These are phyloP conservation scores for Kwoniella sp. DNA, from an alignment of 768 basidiomycete species.

Conservation along the genomic window DNA sequence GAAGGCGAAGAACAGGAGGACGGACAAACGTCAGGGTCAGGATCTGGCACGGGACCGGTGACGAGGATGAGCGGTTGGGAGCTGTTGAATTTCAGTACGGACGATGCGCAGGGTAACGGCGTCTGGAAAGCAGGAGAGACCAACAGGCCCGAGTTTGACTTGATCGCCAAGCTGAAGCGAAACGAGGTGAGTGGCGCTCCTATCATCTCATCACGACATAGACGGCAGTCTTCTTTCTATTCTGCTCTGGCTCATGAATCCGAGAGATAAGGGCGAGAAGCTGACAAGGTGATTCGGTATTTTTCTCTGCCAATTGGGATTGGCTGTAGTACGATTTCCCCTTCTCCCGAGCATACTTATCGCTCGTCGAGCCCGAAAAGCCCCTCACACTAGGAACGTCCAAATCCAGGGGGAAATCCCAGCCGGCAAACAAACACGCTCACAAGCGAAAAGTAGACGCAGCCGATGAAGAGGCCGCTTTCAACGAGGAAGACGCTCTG, in stretches of 20 bases:
- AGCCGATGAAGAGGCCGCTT: slow-evolving; percentile 40
- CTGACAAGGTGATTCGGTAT: background rate
- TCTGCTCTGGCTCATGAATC: too few species aligned
- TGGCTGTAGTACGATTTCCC: slow-evolving; percentile 36
- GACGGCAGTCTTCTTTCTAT: background rate
- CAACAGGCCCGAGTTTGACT: slow-evolving; percentile 67
- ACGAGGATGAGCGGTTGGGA: slow-evolving; percentile 38
- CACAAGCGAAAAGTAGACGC: slow-evolving; percentile 14
- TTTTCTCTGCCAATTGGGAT: too few species aligned
- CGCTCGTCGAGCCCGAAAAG: slow-evolving; percentile 42
- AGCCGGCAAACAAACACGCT: background rate
- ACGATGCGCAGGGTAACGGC: slow-evolving; percentile 57
- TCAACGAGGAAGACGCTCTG: slow-evolving; percentile 25
- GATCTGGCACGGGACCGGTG: background rate
- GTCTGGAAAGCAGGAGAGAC: slow-evolving; percentile 62
- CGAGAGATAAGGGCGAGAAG: slow-evolving; percentile 22
- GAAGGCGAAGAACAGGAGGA: slow-evolving; percentile 62
- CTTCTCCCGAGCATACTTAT: slow-evolving; percentile 37
- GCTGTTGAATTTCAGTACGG: slow-evolving; percentile 51
- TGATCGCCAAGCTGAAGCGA: slow-evolving; percentile 66
- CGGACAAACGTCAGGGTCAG: slow-evolving; percentile 49
- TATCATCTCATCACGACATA: background rate
- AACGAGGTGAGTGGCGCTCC: slow-evolving; percentile 64
- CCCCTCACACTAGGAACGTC: slow-evolving; percentile 31
- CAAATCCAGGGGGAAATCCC: background rate